Percentiles rank a stretch among this genome's conserved stretches.
phyloP scores from a whole-genome alignment of 2,329 filamentous ascomycete species.

The Calonectria hongkongensis region DNA sequence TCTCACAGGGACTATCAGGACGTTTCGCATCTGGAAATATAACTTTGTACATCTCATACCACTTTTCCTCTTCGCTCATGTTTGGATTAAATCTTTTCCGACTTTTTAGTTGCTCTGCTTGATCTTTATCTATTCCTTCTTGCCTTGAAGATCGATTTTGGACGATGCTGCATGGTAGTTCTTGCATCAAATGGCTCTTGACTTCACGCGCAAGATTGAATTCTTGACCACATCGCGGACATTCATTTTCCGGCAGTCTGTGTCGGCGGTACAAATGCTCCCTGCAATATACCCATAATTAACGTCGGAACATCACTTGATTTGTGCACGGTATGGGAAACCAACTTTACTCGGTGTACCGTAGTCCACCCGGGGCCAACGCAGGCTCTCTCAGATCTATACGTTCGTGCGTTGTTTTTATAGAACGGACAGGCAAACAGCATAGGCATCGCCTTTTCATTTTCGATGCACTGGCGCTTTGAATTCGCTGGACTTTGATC shows the following conservation, averaged over 20 bases:
- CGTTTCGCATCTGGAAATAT: conserved; percentile 2
- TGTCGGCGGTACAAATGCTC: conserved; percentile 7
- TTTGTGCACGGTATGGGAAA: not conserved
- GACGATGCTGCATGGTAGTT: not conserved
- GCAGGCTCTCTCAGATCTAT: not conserved
- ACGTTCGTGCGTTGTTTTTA: conserved; percentile 2
- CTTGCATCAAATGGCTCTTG: not conserved
- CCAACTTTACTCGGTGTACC: conserved; percentile 17
- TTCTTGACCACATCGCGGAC: not conserved
- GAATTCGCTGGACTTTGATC: not conserved
- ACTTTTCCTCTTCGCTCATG: not conserved
- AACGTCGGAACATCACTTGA: not conserved
- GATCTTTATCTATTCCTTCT: conserved; percentile 8
- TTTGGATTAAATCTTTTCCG: not conserved
- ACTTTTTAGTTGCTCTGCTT: not conserved
- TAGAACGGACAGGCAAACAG: conserved; percentile 18
- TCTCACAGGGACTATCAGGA: conserved; percentile 1
- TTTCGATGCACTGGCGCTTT: not conserved
- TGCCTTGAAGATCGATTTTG: not conserved
- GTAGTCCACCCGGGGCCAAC: not conserved
- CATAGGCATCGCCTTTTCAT: not conserved
- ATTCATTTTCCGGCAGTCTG: not conserved
- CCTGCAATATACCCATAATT: not conserved
- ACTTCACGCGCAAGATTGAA: not conserved
- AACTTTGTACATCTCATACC: conserved; percentile 10